These are phyloP conservation scores for Emmonsiellopsis sp. DNA, from an alignment of 2,329 filamentous ascomycete genomes.

Conservation along the genomic window DNA sequence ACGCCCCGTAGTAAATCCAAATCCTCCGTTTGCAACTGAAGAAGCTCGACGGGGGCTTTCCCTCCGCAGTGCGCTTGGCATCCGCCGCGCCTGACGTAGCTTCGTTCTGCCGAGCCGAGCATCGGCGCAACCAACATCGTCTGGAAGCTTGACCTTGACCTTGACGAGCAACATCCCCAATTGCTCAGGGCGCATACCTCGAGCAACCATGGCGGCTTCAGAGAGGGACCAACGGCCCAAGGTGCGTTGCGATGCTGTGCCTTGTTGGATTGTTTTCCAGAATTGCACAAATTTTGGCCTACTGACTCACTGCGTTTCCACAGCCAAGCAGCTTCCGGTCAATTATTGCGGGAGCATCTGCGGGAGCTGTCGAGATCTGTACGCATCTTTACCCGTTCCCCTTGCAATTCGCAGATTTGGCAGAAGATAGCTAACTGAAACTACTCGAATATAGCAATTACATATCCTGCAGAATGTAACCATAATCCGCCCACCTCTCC, in stretches of 20 bases:
- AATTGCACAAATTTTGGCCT: neutral
- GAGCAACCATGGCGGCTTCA: constrained; percentile 13
- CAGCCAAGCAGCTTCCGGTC: constrained; percentile 76
- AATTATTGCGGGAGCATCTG: constrained; percentile 84
- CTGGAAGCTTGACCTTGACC: too few species aligned
- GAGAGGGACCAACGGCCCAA: constrained; percentile 29
- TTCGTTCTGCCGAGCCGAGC: too few species aligned
- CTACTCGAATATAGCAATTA: constrained; percentile 52
- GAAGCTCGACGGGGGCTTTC: too few species aligned
- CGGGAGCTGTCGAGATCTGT: constrained; percentile 91
- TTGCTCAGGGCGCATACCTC: constrained; percentile 1
- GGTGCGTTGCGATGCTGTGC: constrained; percentile 17
- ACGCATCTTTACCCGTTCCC: constrained; percentile 15
- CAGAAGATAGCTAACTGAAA: neutral
- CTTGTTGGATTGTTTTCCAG: neutral
- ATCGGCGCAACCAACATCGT: too few species aligned
- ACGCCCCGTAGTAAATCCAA: too few species aligned
- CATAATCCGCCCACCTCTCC: neutral
- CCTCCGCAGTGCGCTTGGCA: too few species aligned
- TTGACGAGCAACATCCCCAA: too few species aligned
- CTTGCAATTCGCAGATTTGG: neutral
- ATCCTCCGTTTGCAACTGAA: too few species aligned
- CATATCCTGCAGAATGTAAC: constrained; percentile 85
- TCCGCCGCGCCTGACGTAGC: too few species aligned
- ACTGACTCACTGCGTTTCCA: constrained; percentile 19